Percentiles rank a stretch among this genome's conserved stretches.
These are phyloP conservation scores for Fusarium dimerum DNA, from an alignment of 2,329 filamentous ascomycete species.

Conservation along the genomic window DNA sequence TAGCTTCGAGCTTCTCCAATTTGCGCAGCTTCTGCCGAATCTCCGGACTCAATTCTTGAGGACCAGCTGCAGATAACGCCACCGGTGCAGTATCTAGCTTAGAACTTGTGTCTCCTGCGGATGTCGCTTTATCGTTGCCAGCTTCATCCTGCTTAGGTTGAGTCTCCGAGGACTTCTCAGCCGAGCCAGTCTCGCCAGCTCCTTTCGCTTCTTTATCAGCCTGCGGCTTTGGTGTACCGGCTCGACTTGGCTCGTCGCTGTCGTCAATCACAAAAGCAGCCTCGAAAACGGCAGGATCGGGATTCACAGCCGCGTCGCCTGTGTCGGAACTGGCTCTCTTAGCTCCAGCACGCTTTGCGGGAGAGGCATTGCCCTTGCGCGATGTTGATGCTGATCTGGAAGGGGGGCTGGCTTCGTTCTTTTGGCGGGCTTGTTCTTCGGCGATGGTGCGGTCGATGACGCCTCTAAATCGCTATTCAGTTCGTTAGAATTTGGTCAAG, in stretches of 20 bases:
- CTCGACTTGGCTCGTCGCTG: slow-evolving; percentile 66
- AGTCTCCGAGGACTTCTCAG: slow-evolving; percentile 15
- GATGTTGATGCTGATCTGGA: slow-evolving; percentile 40
- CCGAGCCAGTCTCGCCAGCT: slow-evolving; percentile 18
- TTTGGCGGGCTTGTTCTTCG: slow-evolving; percentile 85
- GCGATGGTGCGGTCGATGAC: slow-evolving; percentile 86
- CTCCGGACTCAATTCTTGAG: slow-evolving; percentile 68
- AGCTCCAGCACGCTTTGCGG: slow-evolving; percentile 34
- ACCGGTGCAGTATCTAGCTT: slow-evolving; percentile 12
- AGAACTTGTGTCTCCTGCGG: slow-evolving; percentile 10
- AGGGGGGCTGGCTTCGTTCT: slow-evolving; percentile 48
- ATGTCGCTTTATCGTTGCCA: slow-evolving; percentile 22
- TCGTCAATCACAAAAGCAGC: slow-evolving; percentile 85
- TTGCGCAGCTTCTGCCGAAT: slow-evolving; percentile 75
- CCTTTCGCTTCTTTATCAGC: slow-evolving; percentile 38
- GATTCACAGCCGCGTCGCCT: slow-evolving; percentile 50
- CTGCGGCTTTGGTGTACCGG: slow-evolving; percentile 56
- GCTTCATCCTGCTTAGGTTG: slow-evolving; percentile 15
- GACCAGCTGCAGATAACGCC: slow-evolving; percentile 9
- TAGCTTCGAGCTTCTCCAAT: slow-evolving; percentile 85
- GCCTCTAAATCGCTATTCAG: slow-evolving; percentile 71
- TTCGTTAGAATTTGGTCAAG: slow-evolving; percentile 1
- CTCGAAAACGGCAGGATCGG: slow-evolving; percentile 87
- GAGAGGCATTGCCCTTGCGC: slow-evolving; percentile 42
- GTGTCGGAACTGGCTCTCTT: slow-evolving; percentile 42